These are phyloP conservation scores for Sextonia rubra DNA, from an alignment of 164 flowering plant species.

Conservation along the genomic window DNA sequence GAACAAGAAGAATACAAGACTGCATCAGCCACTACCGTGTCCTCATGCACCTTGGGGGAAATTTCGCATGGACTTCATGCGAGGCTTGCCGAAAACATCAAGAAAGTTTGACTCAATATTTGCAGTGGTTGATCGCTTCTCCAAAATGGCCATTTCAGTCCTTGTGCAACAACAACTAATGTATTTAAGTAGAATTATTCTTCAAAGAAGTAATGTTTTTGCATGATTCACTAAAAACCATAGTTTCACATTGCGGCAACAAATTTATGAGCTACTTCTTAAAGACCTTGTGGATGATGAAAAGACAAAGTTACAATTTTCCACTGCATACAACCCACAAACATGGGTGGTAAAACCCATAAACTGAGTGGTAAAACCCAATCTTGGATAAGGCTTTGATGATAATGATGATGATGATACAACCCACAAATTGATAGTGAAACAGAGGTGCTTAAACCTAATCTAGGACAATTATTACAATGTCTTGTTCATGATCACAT, in stretches of 20 bases:
- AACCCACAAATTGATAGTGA: too few species aligned
- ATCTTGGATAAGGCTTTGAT: too few species aligned
- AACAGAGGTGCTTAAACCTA: too few species aligned
- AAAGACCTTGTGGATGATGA: background rate
- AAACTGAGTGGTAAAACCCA: too few species aligned
- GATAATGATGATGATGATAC: too few species aligned
- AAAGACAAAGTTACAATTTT: background rate
- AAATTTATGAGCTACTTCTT: background rate
- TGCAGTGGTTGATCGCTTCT: background rate
- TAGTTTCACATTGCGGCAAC: background rate
- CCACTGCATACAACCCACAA: background rate
- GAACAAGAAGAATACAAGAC: background rate
- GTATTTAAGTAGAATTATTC: background rate
- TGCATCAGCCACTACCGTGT: background rate
- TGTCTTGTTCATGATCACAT: too few species aligned
- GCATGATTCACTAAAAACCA: background rate
- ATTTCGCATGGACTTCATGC: background rate
- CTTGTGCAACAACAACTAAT: background rate
- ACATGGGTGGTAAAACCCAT: background rate
- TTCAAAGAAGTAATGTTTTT: background rate
- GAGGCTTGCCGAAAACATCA: background rate
- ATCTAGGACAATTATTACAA: too few species aligned
- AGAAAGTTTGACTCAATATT: background rate
- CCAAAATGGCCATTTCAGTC: slow-evolving; percentile 3
- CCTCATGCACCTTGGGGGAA: background rate